Conservation (phyloP, 2,329 filamentous ascomycete genomes). For the Apiospora rasikravindrae region DNA sequence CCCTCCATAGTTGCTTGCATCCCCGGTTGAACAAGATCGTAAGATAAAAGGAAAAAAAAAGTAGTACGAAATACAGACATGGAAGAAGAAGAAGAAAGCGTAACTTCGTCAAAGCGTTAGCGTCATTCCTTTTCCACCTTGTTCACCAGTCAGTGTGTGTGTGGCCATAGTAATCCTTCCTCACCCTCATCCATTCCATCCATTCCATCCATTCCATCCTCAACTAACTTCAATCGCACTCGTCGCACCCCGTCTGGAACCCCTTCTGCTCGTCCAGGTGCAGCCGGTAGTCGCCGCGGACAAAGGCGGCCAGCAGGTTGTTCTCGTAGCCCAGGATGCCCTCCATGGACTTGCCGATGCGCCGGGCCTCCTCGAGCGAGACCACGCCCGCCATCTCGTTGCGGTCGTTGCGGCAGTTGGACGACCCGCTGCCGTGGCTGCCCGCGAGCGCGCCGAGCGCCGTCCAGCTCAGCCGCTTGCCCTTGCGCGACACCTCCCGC, state of each 20-base stretch:
- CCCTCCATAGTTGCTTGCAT: background rate
- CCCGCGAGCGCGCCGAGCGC: conserved; percentile 42
- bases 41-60: background rate
- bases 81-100: background rate
- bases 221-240: background rate
- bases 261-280: conserved; percentile 14
- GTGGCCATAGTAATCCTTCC: background rate
- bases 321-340: conserved; percentile 30
- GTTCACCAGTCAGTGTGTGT: background rate
- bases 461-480: conserved; percentile 48
- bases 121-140: conserved; percentile 16
- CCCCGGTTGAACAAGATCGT: background rate
- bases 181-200: background rate
- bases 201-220: background rate
- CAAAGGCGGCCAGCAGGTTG: conserved; percentile 26
- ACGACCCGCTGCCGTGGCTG: conserved; percentile 26
- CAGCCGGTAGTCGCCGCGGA: conserved; percentile 22
- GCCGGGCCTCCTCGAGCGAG: conserved; percentile 30
- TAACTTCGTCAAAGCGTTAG: conserved; percentile 16
- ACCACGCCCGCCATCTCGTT: conserved; percentile 41
- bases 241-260: conserved; percentile 9
- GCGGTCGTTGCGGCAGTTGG: conserved; percentile 31
- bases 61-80: background rate
- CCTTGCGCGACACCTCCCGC: conserved; percentile 28
- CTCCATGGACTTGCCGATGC: conserved; percentile 26